phyloP scores from a whole-genome alignment of 2,329 filamentous ascomycete species.

The Fusarium kyushuense region DNA sequence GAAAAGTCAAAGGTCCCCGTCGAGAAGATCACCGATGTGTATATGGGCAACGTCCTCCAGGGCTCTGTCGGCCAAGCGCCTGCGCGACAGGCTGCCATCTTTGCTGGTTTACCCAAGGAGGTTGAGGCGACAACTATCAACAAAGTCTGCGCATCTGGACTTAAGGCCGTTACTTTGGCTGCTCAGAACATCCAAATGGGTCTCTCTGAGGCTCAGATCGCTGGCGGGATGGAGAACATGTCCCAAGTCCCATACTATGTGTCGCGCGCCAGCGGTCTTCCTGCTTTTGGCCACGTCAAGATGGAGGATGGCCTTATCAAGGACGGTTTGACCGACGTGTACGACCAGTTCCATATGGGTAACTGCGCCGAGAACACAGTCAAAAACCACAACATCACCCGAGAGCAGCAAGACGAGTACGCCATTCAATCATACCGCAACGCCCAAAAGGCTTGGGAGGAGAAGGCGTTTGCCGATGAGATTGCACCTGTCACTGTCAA shows the following conservation, averaged over 20 bases:
- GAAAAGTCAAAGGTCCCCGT: constrained; percentile 86
- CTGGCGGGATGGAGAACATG: constrained; percentile 99
- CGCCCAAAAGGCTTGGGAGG: constrained; percentile 89
- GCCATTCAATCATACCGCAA: constrained; percentile 90
- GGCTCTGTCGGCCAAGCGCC: constrained; percentile 88
- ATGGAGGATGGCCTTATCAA: constrained; percentile 93
- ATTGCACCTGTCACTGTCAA: constrained; percentile 89
- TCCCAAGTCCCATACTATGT: constrained; percentile 92
- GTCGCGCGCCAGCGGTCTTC: constrained; percentile 82
- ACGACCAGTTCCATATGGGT: constrained; percentile 98
- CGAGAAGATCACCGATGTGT: constrained; percentile 88
- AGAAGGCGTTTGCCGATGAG: constrained; percentile 86
- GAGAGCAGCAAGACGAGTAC: constrained; percentile 91
- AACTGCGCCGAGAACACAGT: constrained; percentile 95
- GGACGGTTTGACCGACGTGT: constrained; percentile 95
- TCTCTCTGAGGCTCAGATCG: constrained; percentile 86
- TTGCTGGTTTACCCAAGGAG: constrained; percentile 83
- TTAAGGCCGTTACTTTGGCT: constrained; percentile 91
- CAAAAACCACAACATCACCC: constrained; percentile 83
- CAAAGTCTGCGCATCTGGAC: constrained; percentile 95
- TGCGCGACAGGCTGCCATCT: constrained; percentile 89
- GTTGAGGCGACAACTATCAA: constrained; percentile 95
- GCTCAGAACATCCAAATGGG: constrained; percentile 96
- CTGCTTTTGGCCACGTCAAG: constrained; percentile 87
- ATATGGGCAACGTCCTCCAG: constrained; percentile 96